Evolutionary conservation across 2,329 filamentous ascomycete species (phyloP).

Genomic region (Trichoderma endophyticum): DNA sequence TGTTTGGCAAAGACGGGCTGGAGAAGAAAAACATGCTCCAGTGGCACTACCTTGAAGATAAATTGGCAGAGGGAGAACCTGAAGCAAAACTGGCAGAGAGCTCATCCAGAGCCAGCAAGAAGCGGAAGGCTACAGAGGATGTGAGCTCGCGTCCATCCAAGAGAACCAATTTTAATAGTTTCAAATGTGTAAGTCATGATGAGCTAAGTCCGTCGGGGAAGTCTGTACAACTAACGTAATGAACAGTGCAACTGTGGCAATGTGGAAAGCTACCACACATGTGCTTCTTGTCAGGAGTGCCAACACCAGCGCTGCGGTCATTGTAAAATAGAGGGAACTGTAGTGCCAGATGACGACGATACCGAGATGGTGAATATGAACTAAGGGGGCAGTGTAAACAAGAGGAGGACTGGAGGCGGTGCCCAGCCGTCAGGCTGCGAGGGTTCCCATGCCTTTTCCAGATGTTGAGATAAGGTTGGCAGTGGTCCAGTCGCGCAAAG

Average conservation of each 20-base stretch:
- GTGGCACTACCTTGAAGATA: constrained; percentile 48
- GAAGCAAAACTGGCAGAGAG: background rate
- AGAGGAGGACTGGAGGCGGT: background rate
- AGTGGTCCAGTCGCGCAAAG: background rate
- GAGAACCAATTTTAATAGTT: background rate
- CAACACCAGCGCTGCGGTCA: background rate
- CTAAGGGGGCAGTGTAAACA: background rate
- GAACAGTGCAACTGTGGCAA: constrained; percentile 24
- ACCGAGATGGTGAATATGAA: background rate
- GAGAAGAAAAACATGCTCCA: constrained; percentile 47
- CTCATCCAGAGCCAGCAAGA: background rate
- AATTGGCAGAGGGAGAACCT: background rate
- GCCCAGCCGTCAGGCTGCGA: background rate
- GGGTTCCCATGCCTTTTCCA: background rate
- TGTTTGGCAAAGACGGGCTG: constrained; percentile 48
- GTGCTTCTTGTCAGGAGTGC: constrained; percentile 17
- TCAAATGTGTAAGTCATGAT: constrained; percentile 33
- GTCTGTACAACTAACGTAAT: background rate
- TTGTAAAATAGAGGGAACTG: constrained; percentile 12
- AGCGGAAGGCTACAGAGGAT: constrained; percentile 6
- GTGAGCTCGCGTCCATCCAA: background rate
- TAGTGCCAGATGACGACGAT: background rate
- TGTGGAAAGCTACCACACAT: background rate
- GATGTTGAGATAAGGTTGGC: background rate
- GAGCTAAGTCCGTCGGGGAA: background rate